Evolutionary conservation across 208 protist genomes (phyloP), one percentile per base, ranked within the genome.

Genomic region (Crithidia fasciculata): DNA sequence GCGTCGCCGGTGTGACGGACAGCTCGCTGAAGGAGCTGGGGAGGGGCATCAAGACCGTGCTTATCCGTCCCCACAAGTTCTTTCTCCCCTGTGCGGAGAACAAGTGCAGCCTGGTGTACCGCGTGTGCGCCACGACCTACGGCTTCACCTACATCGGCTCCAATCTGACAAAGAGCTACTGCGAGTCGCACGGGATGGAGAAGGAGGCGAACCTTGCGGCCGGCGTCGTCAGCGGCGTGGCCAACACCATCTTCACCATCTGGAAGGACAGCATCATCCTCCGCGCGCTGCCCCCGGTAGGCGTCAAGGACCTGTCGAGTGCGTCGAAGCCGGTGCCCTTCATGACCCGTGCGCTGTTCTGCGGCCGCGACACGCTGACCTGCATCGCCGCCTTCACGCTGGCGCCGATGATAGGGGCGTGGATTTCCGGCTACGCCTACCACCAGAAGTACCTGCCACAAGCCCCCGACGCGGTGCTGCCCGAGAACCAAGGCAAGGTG

Each of bases 221-320:
- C 0, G 91, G 88, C 59, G 68, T 94, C 37, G 69, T 66, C 50
- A 92, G 88, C 58, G 91, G 88, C 50, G 70, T 93, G 7, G 58
- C 83, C n/a, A 96, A 96, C 80, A 96, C 89, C 4, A 66, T 82
- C 54, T 82, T 89, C 19, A 91, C 83, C 3, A 87, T 96, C 18
- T 93, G 88, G 89, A 96, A 96, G 53, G 91, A 96, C 68, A 82
- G 91, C 64, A 58, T 96, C 8, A 96, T 96, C 62, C 76, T 96
- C 4, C 73, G 80, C 19, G 78, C 80, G 4, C 74, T 96, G 57
- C 91, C 91, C 0, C 88, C 90, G 6, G 85, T 66, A 15, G 82
- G 83, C 57, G 50, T 76, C 28, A 81, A 76, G 43, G 68, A 80
- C 18, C 57, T 85, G 49, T 66, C 79, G 49, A 78, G 53, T 50